Base-by-base conservation (phyloP, 129 eudicot species). In the Scalesia atractyloides region DNA sequence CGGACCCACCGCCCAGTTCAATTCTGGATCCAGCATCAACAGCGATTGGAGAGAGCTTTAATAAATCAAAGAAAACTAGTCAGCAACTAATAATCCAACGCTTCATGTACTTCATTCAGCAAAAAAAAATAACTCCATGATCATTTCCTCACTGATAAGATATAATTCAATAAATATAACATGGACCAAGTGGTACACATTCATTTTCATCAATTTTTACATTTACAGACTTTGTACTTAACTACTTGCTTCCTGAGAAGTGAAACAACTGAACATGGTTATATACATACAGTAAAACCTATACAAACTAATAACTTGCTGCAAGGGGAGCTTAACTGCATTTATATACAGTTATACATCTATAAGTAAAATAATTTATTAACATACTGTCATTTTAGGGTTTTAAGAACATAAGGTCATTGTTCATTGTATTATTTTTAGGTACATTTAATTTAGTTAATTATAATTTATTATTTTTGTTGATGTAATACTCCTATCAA, bases 21-120 rank as follows among this genome's bases (percentile, higher is more conserved):
- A 74, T 84, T 73, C 83, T 64, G 18, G 89, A 73, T 58, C 83
- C 88, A 57, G 80, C 79, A 34, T 88, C 97, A 48, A 79, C 89
- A 73, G 81, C 81, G 41, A 94, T 85, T 22, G 79, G 86, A 57
- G 98, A 89, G 60, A 93, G 95, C 98, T 93, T 68, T 74, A 79
- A 63, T 58, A 66, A 49, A 69, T 9, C 20, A 68, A 64, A 0
- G 16, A n/a, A 5, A 41, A 76, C 13, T 41, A 68, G 61, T 66
- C 68, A 46, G 67, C 5, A 30, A 70, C 22, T 8, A 14, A n/a
- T 33, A 5, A 73, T 46, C 19, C 16, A 36, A 9, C 36, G 11
- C 3, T 11, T 19, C 51, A 16, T 16, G 44, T 61, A 37, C 24
- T 36, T 6, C 44, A 37, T 37, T 5, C 7, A 37, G 44, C 44